A percentile compares a stretch with the other conserved stretches of the same genome.
These are phyloP conservation scores for Mycena haematopus DNA, from an alignment of 768 basidiomycete species.

Conservation along the genomic window DNA sequence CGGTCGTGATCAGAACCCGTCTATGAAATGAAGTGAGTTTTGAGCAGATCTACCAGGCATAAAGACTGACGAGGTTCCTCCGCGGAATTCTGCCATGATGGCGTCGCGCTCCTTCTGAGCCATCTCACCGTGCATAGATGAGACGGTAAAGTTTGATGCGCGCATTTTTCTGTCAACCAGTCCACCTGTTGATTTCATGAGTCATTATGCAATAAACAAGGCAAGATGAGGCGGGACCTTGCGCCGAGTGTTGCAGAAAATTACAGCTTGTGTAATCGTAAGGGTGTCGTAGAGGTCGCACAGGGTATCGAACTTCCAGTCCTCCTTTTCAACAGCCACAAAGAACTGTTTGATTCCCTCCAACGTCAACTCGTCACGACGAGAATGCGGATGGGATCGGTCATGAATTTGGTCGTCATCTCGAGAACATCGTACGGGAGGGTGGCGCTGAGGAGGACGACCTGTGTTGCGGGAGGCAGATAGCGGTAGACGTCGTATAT, in stretches of 20 bases:
- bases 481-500: constrained; percentile 99
- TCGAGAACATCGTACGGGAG: constrained; percentile 96
- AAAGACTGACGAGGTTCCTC: constrained; percentile 80
- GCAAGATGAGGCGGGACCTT: constrained; percentile 64
- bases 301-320: constrained; percentile 99
- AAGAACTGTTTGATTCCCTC: constrained; percentile 98
- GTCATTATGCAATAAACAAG: constrained; percentile 16
- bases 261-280: constrained; percentile 98
- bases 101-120: constrained; percentile 94
- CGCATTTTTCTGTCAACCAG: constrained; percentile 99
- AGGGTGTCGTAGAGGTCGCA: constrained; percentile 98
- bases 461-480: constrained; percentile 95
- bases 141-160: constrained; percentile 97
- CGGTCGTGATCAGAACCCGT: constrained; percentile 94
- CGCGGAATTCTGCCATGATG: constrained; percentile 96
- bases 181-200: constrained; percentile 67
- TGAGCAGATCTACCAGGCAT: constrained; percentile 13
- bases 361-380: constrained; percentile 97
- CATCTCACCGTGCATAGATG: constrained; percentile 97
- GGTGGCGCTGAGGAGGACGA: constrained; percentile 94
- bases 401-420: constrained; percentile 99
- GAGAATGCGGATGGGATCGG: constrained; percentile 96
- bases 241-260: constrained; percentile 97
- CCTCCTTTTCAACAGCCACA: constrained; percentile 99
- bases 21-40: constrained; percentile 45